Conservation (phyloP, 2,329 filamentous ascomycete genomes). For the Fusarium penzigii region DNA sequence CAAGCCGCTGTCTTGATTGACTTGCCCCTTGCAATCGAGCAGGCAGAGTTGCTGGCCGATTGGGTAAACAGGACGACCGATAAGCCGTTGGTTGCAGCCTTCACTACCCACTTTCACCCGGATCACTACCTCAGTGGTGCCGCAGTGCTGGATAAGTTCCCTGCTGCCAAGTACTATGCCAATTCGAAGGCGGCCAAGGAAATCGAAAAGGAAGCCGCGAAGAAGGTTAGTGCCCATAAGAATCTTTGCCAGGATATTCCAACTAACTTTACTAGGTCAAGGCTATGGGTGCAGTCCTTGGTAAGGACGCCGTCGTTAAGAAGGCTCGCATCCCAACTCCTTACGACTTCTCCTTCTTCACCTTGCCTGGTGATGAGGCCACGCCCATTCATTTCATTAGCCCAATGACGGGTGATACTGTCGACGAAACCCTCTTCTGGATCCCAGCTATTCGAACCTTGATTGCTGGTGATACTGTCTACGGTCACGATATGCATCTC, state of each 20-base stretch:
- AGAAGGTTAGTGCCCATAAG: slow-evolving; percentile 3
- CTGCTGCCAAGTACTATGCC: slow-evolving; percentile 10
- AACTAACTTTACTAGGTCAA: slow-evolving; percentile 6
- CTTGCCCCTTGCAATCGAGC: slow-evolving; percentile 5
- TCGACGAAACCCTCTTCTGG: slow-evolving; percentile 16
- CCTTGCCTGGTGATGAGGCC: slow-evolving; percentile 10
- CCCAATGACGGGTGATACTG: slow-evolving; percentile 12
- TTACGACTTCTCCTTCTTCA: slow-evolving; percentile 15
- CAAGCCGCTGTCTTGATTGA: slow-evolving; percentile 14
- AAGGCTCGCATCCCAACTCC: slow-evolving; percentile 5
- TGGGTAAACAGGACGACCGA: slow-evolving; percentile 12
- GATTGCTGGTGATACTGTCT: slow-evolving; percentile 14
- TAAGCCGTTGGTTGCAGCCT: slow-evolving; percentile 15
- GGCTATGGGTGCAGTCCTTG: slow-evolving; percentile 2
- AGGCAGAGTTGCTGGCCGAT: slow-evolving; percentile 7
- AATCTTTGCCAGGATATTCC: too few species aligned
- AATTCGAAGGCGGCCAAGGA: slow-evolving; percentile 3
- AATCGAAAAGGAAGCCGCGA: slow-evolving; percentile 8
- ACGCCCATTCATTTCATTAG: slow-evolving; percentile 8
- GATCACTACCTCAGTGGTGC: slow-evolving; percentile 13
- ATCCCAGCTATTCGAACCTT: slow-evolving; percentile 11
- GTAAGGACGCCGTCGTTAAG: neutral
- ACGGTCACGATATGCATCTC: slow-evolving; percentile 9
- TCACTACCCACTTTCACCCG: slow-evolving; percentile 12
- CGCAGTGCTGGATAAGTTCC: slow-evolving; percentile 8